phyloP scores from a whole-genome alignment of 768 basidiomycete genomes.

The Hebeloma cylindrosporum region DNA sequence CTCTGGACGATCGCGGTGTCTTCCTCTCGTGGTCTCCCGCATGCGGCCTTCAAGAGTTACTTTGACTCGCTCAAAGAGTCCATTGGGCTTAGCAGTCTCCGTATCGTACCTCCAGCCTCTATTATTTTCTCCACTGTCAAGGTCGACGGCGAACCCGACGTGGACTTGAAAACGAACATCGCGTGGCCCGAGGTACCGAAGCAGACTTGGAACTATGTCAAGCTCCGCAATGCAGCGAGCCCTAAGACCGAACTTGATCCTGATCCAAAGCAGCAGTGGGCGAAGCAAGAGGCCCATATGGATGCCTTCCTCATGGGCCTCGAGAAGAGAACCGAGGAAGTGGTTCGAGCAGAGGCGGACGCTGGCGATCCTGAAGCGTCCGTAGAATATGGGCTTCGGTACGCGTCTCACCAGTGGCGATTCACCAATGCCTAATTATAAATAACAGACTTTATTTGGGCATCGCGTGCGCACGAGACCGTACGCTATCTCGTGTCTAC shows the following conservation, averaged over 20 bases:
- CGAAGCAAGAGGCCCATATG: neutral
- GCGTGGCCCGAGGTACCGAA: too few species aligned
- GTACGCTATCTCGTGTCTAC: conserved; percentile 14
- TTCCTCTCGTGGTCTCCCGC: too few species aligned
- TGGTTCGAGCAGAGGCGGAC: conserved; percentile 15
- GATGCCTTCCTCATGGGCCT: neutral
- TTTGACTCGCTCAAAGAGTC: too few species aligned
- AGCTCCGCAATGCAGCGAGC: neutral
- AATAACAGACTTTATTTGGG: conserved; percentile 12
- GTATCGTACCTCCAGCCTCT: neutral
- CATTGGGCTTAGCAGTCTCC: too few species aligned
- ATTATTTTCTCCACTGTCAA: neutral
- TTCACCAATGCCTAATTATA: neutral
- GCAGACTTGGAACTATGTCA: too few species aligned
- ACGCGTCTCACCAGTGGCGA: neutral
- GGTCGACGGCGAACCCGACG: neutral
- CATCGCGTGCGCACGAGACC: conserved; percentile 13
- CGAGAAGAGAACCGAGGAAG: conserved; percentile 4
- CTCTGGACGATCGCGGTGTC: conserved; percentile 26
- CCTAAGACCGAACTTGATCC: neutral
- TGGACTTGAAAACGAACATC: neutral
- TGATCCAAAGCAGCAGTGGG: neutral
- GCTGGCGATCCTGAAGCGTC: conserved; percentile 16
- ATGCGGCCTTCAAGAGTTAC: too few species aligned
- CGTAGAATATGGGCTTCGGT: conserved; percentile 17